These are phyloP conservation scores for Clitopilus hobsonii DNA, from an alignment of 768 basidiomycete genomes.

Conservation along the genomic window DNA sequence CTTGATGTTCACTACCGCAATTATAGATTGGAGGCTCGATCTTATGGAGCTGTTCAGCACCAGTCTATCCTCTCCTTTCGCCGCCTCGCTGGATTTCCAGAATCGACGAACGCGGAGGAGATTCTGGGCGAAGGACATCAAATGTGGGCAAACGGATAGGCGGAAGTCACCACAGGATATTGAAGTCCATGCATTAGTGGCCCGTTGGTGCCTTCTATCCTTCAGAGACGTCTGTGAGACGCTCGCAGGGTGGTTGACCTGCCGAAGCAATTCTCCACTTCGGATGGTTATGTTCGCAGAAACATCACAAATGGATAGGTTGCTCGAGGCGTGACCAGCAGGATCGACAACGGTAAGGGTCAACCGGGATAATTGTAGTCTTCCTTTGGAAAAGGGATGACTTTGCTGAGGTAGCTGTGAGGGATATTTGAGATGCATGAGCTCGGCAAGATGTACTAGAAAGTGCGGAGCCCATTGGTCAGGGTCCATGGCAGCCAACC, in stretches of 20 bases:
- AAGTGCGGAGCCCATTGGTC: constrained; percentile 31
- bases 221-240: constrained; percentile 44
- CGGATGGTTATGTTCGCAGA: constrained; percentile 17
- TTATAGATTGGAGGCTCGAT: neutral
- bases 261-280: constrained; percentile 18
- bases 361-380: constrained; percentile 22
- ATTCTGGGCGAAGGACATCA: constrained; percentile 57
- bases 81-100: constrained; percentile 8
- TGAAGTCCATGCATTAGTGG: constrained; percentile 27
- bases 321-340: constrained; percentile 24
- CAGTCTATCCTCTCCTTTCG: constrained; percentile 7
- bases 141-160: constrained; percentile 46
- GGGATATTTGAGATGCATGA: constrained; percentile 20
- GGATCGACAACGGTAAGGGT: constrained; percentile 31
- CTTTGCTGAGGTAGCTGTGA: neutral
- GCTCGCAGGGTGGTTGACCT: constrained; percentile 13
- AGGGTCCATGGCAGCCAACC: constrained; percentile 36
- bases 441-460: constrained; percentile 22
- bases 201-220: constrained; percentile 22
- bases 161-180: constrained; percentile 36
- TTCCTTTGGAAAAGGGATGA: constrained; percentile 7
- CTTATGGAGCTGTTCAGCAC: neutral
- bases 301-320: constrained; percentile 29
- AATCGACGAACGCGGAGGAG: constrained; percentile 45
- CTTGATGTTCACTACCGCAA: neutral